Percentiles rank a stretch among this genome's conserved stretches.
Conservation (phyloP, 2,329 filamentous ascomycete species). For the Botrytis byssoidea region DNA sequence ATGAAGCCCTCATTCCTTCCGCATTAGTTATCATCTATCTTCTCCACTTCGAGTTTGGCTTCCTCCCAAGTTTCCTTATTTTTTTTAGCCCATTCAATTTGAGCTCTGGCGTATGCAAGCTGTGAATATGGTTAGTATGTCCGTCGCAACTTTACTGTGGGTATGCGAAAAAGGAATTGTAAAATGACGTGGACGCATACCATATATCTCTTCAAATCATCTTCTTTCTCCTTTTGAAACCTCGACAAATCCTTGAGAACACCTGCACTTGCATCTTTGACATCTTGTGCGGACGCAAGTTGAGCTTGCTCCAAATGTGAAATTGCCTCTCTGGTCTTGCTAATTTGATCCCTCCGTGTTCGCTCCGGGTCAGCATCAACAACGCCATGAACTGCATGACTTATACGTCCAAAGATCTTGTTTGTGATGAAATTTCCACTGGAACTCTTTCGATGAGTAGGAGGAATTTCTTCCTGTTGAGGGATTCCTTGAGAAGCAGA, state of each 20-base stretch:
- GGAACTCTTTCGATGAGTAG: conserved; percentile 72
- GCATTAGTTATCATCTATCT: conserved; percentile 53
- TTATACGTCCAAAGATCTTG: conserved; percentile 93
- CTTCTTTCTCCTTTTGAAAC: conserved; percentile 95
- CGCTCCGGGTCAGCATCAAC: conserved; percentile 95
- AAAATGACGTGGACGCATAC: conserved; percentile 53
- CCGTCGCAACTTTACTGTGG: background rate
- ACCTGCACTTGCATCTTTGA: conserved; percentile 85
- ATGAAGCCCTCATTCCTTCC: background rate
- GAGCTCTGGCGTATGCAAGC: conserved; percentile 70
- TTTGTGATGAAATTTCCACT: conserved; percentile 89
- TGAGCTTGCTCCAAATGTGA: conserved; percentile 86
- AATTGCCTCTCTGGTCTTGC: conserved; percentile 89
- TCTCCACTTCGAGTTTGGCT: conserved; percentile 66
- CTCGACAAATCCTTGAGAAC: conserved; percentile 86
- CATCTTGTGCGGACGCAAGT: conserved; percentile 83
- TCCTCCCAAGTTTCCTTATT: conserved; percentile 73
- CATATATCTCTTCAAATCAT: conserved; percentile 92
- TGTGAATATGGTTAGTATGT: conserved; percentile 39
- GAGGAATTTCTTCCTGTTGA: conserved; percentile 46
- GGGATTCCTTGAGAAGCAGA: conserved; percentile 72
- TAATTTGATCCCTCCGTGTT: conserved; percentile 87
- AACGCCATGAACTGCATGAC: conserved; percentile 92
- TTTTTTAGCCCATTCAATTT: conserved; percentile 73
- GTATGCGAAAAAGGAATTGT: background rate